These are phyloP conservation scores for Bryum argenteum DNA, from an alignment of 225 moss, liverwort and hornwort genomes.

Conservation along the genomic window DNA sequence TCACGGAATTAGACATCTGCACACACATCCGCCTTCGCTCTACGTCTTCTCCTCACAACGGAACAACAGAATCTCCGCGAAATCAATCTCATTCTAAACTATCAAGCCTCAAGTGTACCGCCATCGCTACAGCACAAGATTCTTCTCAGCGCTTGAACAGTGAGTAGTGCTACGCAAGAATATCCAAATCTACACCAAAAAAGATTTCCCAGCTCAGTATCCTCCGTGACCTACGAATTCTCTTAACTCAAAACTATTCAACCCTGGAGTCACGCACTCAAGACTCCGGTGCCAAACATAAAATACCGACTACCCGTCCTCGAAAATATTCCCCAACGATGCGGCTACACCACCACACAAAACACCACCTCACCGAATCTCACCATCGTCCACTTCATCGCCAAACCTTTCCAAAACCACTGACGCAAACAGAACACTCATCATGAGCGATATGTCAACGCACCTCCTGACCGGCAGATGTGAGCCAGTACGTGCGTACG, in stretches of 20 bases:
- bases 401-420: neutral
- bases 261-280: neutral
- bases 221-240: slow-evolving; percentile 19
- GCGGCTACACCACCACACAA: neutral
- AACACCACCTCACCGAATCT: neutral
- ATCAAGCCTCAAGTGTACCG: neutral
- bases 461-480: slow-evolving; percentile 11
- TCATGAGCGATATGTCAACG: slow-evolving; percentile 10
- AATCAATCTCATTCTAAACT: slow-evolving; percentile 2
- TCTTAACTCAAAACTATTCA: slow-evolving; percentile 3
- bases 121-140: slow-evolving; percentile 32
- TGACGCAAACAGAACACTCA: slow-evolving; percentile 16
- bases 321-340: neutral
- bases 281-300: slow-evolving; percentile 10
- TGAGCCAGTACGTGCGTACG: slow-evolving; percentile 7
- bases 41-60: neutral
- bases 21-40: neutral
- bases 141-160: slow-evolving; percentile 8
- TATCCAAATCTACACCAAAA: slow-evolving; percentile 29
- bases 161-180: slow-evolving; percentile 22
- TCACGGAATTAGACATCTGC: neutral
- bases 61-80: slow-evolving; percentile 2
- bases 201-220: slow-evolving; percentile 17
- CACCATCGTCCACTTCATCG: neutral
- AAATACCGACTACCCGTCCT: slow-evolving; percentile 1